Base-by-base conservation (phyloP, 495 filamentous ascomycete species). In the Ramalina peruviana region DNA sequence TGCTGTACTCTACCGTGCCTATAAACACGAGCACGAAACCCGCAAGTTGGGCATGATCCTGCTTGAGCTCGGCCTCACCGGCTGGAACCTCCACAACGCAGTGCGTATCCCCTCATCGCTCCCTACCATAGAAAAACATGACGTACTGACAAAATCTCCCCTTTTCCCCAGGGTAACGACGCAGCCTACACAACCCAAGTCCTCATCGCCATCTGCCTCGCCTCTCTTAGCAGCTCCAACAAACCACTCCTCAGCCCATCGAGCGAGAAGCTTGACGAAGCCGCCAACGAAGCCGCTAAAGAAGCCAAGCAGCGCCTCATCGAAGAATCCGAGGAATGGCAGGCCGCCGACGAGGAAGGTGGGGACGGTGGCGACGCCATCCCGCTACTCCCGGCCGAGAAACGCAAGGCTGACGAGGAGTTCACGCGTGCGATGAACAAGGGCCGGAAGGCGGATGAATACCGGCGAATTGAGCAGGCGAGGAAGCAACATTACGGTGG, bases 101-200 rank as follows among this genome's bases (percentile, higher is more conserved):
- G 65, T 67, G 53, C 54, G 59, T 50, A 4, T 6, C 33, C 30
- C 23, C 36, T 41, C 20, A 16, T 15, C 41, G 13, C 21, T 23
- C 6, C 40, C 36, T 30, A 13, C 25, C 16, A 33, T 40, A 16
- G 5, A 37, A 41, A 37, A 10, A 37, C 38, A 37, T 40, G 36
- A 40, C 11, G 16, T n/a, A 23, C 7, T 26, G 6, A 13, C 30
- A 12, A 15, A 16, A 1, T 26, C 23, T 16, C 15, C 27, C 21
- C 37, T 43, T n/a, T 13, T 36, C 20, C 42, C 15, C 30, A 59
- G 38, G 80, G 92, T n/a, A 98, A 98, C 60, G 92, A 98, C 60
- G 92, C 92, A 4, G 77, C 76, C 6, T 94, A 85, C 62, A 90
- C 90, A 0, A 59, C 96, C 51, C 78, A 81, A 53, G 83, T 78